Conservation (phyloP, 1,139 yeast genomes). For the Blastobotrys malaysiensis region DNA sequence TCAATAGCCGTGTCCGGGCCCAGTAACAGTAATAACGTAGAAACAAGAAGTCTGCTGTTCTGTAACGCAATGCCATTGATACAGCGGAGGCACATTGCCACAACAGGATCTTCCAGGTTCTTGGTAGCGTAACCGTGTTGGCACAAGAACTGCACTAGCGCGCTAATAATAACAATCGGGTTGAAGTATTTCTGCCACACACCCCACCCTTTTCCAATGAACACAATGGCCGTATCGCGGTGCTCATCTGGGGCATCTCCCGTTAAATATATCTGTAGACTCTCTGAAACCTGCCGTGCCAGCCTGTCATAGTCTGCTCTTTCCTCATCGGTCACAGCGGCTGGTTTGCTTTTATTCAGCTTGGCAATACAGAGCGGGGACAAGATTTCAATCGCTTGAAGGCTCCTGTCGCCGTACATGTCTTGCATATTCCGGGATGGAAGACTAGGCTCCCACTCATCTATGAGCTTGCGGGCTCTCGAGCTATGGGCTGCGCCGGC, state of each 20-base stretch:
- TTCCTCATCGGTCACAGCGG: neutral
- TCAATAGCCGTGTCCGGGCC: conserved; percentile 16
- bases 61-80: conserved; percentile 23
- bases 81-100: conserved; percentile 18
- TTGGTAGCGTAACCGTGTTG: conserved; percentile 17
- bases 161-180: conserved; percentile 22
- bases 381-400: conserved; percentile 17
- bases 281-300: conserved; percentile 18
- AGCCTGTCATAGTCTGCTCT: neutral
- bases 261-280: conserved; percentile 20
- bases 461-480: neutral
- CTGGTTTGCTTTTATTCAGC: neutral
- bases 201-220: conserved; percentile 27
- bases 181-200: conserved; percentile 26
- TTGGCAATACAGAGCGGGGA: conserved; percentile 11
- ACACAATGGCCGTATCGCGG: conserved; percentile 21
- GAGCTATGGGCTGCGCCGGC: neutral
- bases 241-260: conserved; percentile 15
- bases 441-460: conserved; percentile 13
- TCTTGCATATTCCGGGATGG: conserved; percentile 13
- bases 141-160: conserved; percentile 18
- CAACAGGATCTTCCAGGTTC: neutral
- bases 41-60: conserved; percentile 22
- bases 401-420: conserved; percentile 9
- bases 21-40: conserved; percentile 22